Base-by-base conservation (phyloP, 2,329 filamentous ascomycete species). In the Lecanicillium sp. region DNA sequence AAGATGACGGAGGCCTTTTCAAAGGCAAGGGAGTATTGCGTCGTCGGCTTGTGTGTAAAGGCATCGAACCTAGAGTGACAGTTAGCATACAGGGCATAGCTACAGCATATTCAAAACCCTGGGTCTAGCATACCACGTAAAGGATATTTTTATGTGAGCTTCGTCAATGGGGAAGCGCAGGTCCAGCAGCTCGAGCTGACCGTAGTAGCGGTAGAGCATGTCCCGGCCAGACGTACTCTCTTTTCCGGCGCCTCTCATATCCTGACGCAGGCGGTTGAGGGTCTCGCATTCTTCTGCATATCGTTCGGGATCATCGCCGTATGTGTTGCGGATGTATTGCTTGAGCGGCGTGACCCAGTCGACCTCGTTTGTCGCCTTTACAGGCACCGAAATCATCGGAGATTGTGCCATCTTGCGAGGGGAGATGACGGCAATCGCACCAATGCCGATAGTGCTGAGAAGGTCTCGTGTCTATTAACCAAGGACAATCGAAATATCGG, bases 1-100 rank as follows among this genome's bases (percentile, higher is more conserved):
- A 98, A 98, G 54, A 98, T 95, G 56, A 98, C 94, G 52, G 90
- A 96, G 12, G 92, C 92, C 59, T 98, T 98, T 62, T 98, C 92
- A 59, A 94, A 98, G 34, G 92, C 92, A 34, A 98, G 73, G 7
- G 89, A 95, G 66, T 94, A 95, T 60, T 98, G 92, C 4, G 89
- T 81, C 4, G 92, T 98, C n/a, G 88, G 76, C 56, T 96, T 95
- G 60, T 95, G 89, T 32, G 92, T 98, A 59, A 98, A 98, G n/a
- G 94, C 92, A 62, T 98, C 92, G 65, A 94, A 96, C 88, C 88
- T 95, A 54, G 4, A 32, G 28, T n/a, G 22, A 25, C 22, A 25
- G 22, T 25, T 25, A 25, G 22, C 22, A 7, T 25, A 11, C 7
- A 7, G 22, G 22, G 7, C 22, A 16, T 29, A 7, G 29, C 41